Evolutionary conservation across 495 filamentous ascomycete genomes (phyloP).

Genomic region (Halenospora varia): DNA sequence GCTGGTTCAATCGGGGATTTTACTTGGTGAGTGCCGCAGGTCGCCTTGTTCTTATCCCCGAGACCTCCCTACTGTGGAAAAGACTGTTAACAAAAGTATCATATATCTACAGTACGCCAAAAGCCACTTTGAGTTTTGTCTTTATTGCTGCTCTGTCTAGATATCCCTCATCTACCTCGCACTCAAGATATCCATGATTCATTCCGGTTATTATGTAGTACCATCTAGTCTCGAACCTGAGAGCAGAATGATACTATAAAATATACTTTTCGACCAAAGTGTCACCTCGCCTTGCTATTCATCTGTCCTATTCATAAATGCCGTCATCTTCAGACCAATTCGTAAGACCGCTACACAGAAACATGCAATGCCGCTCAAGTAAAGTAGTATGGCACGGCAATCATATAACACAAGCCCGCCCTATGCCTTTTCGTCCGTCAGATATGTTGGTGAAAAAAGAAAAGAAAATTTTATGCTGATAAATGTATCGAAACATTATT

Average conservation of each 20-base stretch:
- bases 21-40: too few relatives aligned
- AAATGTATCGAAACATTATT: conserved; percentile 5
- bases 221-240: neutral
- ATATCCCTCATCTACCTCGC: neutral
- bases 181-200: conserved; percentile 4
- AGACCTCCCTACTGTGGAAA: too few relatives aligned
- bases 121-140: conserved; percentile 1
- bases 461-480: conserved; percentile 13
- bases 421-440: conserved; percentile 7
- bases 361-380: conserved; percentile 15
- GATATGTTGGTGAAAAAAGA: conserved; percentile 7
- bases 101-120: neutral
- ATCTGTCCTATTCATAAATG: neutral
- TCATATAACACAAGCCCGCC: conserved; percentile 12
- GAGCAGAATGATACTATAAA: conserved; percentile 4
- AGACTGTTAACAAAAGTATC: neutral
- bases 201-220: conserved; percentile 1
- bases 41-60: too few relatives aligned
- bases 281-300: neutral
- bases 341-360: conserved; percentile 16
- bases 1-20: neutral
- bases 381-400: conserved; percentile 5
- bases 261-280: conserved; percentile 1
- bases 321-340: conserved; percentile 3
- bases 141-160: conserved; percentile 4